phyloP scores from a whole-genome alignment of 2,329 filamentous ascomycete genomes.

The Fusarium caatingaense region DNA sequence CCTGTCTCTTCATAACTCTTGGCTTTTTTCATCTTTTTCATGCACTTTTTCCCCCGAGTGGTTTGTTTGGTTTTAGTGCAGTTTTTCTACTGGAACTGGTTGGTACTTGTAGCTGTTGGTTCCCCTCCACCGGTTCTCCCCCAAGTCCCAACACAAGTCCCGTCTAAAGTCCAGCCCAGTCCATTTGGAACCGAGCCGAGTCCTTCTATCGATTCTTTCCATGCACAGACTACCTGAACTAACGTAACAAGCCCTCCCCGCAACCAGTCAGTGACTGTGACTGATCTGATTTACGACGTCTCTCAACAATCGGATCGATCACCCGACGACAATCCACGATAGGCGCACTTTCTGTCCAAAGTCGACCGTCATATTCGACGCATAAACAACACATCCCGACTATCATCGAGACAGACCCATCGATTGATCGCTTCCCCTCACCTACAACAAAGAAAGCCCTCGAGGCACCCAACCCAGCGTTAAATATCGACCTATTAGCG shows the following conservation, averaged over 20 bases:
- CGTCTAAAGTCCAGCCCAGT: neutral
- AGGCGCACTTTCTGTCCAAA: conserved; percentile 1
- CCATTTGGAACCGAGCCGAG: neutral
- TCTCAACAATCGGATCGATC: conserved; percentile 16
- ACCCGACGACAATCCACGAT: conserved; percentile 15
- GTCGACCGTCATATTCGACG: neutral
- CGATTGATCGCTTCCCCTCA: conserved; percentile 9
- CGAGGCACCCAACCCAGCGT: conserved; percentile 18
- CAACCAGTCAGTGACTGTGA: conserved; percentile 37
- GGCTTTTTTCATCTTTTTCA: conserved; percentile 15
- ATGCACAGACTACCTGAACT: conserved; percentile 27
- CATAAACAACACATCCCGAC: neutral
- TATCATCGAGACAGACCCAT: neutral
- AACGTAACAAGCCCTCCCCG: conserved; percentile 41
- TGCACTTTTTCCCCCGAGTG: neutral
- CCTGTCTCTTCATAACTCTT: neutral
- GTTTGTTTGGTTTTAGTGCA: conserved; percentile 7
- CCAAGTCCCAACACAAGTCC: neutral
- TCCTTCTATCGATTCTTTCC: conserved; percentile 13
- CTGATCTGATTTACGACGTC: conserved; percentile 19
- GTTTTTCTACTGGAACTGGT: neutral
- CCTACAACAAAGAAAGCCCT: conserved; percentile 14
- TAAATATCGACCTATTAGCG: conserved; percentile 10
- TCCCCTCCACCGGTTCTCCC: neutral
- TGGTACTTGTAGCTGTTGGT: neutral